Base-by-base conservation (phyloP, 2,329 filamentous ascomycete species). In the Ascochyta rabiei region DNA sequence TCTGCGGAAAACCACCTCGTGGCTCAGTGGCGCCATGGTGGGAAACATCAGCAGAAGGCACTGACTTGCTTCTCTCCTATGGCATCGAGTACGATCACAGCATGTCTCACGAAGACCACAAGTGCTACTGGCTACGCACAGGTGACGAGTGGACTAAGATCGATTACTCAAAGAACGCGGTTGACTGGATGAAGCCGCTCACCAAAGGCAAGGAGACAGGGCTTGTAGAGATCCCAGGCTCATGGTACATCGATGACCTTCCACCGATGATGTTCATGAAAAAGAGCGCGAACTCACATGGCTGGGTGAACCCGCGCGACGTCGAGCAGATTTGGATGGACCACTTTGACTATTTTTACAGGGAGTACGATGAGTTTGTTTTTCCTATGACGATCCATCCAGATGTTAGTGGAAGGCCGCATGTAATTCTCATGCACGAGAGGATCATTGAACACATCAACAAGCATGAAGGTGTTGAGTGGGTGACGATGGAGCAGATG, bases 311-410 rank as follows among this genome's bases (percentile, higher is more conserved):
- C 50, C 75, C 81, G 0, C 76, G 81, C 15, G 84, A 86, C 53
- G 80, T 87, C 1, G 84, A 88, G 62, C 84, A 86, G 31, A 78
- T 87, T 26, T 88, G 85, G 86, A 74, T 80, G 53, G 84, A 88
- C 56, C 84, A 88, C 59, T 88, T 89, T 56, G 82, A 87, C 62
- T 91, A 90, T 72, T 90, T 89, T 66, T 91, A 91, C 69, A 80
- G 87, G 31, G 87, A 91, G 68, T 88, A 89, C 58, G 87, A 91
- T 62, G 86, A 89, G 63, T 91, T 91, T 57, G 82, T 90, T 53
- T 90, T 91, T 61, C 88, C 89, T 0, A 88, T 91, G 68, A 91
- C 88, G 0, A 87, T 91, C 28, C 89, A 91, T 70, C 89, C 89
- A 0, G 89, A 91, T 60, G 72, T 74, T 15, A 68, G 63, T 44